Conservation (phyloP, 768 basidiomycete genomes). For the Lentinula aciculospora region DNA sequence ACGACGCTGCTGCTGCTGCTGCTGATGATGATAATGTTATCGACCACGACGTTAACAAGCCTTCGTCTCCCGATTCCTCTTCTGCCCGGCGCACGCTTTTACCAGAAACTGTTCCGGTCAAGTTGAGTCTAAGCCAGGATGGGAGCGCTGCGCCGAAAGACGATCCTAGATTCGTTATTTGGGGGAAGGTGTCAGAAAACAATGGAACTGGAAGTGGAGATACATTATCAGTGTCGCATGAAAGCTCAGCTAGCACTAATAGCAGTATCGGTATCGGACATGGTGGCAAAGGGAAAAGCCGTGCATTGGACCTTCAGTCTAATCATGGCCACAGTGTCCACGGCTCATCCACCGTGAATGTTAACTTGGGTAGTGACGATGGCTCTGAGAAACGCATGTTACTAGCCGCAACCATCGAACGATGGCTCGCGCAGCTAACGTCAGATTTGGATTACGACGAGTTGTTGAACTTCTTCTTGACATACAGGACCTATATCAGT, state of each 20-base stretch:
- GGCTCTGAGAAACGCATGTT: conserved; percentile 43
- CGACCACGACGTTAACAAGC: neutral
- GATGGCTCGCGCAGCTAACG: conserved; percentile 90
- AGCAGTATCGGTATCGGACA: conserved; percentile 15
- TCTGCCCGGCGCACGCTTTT: neutral
- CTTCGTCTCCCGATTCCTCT: neutral
- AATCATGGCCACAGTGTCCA: neutral
- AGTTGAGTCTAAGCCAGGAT: conserved; percentile 60
- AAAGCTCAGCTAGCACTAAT: conserved; percentile 31
- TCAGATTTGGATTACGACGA: conserved; percentile 84
- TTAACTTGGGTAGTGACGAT: conserved; percentile 7
- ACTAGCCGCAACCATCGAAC: conserved; percentile 88
- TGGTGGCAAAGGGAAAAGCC: conserved; percentile 19
- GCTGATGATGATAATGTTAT: neutral
- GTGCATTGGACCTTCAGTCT: conserved; percentile 22
- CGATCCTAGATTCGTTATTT: conserved; percentile 89
- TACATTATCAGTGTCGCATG: conserved; percentile 31
- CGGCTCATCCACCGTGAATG: neutral
- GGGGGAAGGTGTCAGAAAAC: conserved; percentile 55
- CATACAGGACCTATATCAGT: conserved; percentile 81
- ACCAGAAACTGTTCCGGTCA: conserved; percentile 60
- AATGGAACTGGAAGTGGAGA: conserved; percentile 22
- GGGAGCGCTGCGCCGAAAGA: conserved; percentile 72
- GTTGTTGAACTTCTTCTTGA: conserved; percentile 85
- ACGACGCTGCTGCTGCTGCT: conserved; percentile 21